Evolutionary conservation across 352 stramenopile species (phyloP).

Genomic region (Globisporangium uncinulatum): DNA sequence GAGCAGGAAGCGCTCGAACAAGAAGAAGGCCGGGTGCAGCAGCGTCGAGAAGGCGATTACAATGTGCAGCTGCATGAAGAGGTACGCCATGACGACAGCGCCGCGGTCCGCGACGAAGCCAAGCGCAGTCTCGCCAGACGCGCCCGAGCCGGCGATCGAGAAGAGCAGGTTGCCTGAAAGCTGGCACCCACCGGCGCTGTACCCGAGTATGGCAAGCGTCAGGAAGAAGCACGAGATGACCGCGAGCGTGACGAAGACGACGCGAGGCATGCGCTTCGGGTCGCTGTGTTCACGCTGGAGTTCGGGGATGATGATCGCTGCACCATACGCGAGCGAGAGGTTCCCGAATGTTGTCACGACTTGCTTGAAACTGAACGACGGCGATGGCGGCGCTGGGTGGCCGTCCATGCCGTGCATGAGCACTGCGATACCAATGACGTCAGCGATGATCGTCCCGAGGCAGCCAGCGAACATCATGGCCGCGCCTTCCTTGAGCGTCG

Average conservation of each 20-base stretch:
- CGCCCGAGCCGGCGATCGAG: slow-evolving; percentile 23
- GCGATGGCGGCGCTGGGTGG: slow-evolving; percentile 24
- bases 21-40: slow-evolving; percentile 43
- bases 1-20: slow-evolving; percentile 37
- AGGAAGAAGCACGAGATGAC: slow-evolving; percentile 45
- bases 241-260: slow-evolving; percentile 34
- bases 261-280: slow-evolving; percentile 35
- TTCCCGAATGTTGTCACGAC: slow-evolving; percentile 44
- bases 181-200: slow-evolving; percentile 33
- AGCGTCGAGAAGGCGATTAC: slow-evolving; percentile 43
- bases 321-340: slow-evolving; percentile 44
- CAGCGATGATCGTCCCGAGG: slow-evolving; percentile 37
- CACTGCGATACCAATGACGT: slow-evolving; percentile 30
- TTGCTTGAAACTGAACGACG: slow-evolving; percentile 34
- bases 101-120: slow-evolving; percentile 33
- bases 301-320: slow-evolving; percentile 39
- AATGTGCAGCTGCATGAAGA: slow-evolving; percentile 50
- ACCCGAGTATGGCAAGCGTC: slow-evolving; percentile 26
- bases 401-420: slow-evolving; percentile 28
- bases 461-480: slow-evolving; percentile 30
- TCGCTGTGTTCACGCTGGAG: slow-evolving; percentile 44
- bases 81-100: slow-evolving; percentile 31
- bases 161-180: slow-evolving; percentile 50
- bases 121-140: slow-evolving; percentile 18
- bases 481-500: slow-evolving; percentile 41